Base-by-base conservation (phyloP, 495 filamentous ascomycete species). In the Aspergillus egyptiacus region DNA sequence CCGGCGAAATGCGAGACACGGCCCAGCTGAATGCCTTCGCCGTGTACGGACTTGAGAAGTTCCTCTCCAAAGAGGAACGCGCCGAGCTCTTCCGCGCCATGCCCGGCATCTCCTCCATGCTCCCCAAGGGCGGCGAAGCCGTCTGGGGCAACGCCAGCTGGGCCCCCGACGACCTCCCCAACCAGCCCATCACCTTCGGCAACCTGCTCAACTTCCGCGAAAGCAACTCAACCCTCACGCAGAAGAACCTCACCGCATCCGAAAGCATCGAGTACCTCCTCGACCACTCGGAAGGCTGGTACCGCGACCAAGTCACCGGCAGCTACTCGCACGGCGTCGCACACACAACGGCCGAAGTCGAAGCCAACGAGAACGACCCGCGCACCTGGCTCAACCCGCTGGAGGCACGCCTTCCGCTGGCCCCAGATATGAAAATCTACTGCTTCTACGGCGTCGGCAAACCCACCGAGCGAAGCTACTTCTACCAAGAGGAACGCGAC, bases 361-460 rank as follows among this genome's bases (percentile, higher is more conserved):
- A 95, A 58, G 82, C 76, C 9, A 98, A 98, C 63, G 87, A 96
- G 52, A 69, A 79, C 14, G 79, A 90, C 50, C 84, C 81, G 4
- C 71, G 75, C 31, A 97, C 91, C 60, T 98, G 93, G 93, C 76
- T 95, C 35, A 98, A 98, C 63, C 93, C 93, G 0, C 79, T 98
- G 17, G 94, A 97, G 59, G 85, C 89, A 1, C 81, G 94, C 6
- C 75, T 98, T 0, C 93, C 93, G 0, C 73, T 85, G 36, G 93
- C 93, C 11, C 93, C 93, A 0, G 86, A 81, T 60, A 76, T 98
- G 65, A 96, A 95, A 72, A 87, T 98, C 15, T 98, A 93, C 63
- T 98, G 93, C 68, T 97, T 98, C 72, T 97, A 98, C 63, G 93
- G 88, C 28, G 77, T 95, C 20, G 88, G 86, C 6, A 97, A 97